Evolutionary conservation across 2,329 filamentous ascomycete species (phyloP).

Genomic region (Nothophaeocryptopus gaeumannii): DNA sequence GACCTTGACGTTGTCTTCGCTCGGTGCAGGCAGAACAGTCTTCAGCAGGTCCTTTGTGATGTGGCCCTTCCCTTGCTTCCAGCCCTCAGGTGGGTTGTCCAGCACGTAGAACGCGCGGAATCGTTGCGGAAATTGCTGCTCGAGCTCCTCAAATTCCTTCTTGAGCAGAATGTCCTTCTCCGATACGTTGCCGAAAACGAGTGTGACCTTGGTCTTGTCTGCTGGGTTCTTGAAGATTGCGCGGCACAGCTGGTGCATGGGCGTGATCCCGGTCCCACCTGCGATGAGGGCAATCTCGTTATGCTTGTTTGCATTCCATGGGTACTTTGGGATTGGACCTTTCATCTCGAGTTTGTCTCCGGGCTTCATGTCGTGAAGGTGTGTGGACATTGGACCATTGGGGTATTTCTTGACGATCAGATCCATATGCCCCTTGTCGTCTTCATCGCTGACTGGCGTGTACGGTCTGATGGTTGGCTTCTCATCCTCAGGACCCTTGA

Average conservation of each 20-base stretch:
- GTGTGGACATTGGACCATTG: conserved; percentile 83
- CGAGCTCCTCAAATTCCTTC: conserved; percentile 77
- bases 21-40: conserved; percentile 89
- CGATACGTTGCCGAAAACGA: conserved; percentile 85
- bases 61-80: conserved; percentile 73
- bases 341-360: conserved; percentile 87
- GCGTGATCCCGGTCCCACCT: conserved; percentile 95
- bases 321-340: conserved; percentile 91
- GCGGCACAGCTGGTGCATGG: conserved; percentile 92
- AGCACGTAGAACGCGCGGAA: conserved; percentile 95
- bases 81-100: conserved; percentile 76
- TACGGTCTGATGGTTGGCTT: conserved; percentile 91
- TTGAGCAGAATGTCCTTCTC: conserved; percentile 92
- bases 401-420: conserved; percentile 91
- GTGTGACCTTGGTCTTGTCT: conserved; percentile 96
- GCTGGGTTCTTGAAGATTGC: conserved; percentile 93
- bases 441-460: conserved; percentile 87
- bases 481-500: conserved; percentile 74
- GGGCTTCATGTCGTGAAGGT: conserved; percentile 78
- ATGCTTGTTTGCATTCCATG: conserved; percentile 89
- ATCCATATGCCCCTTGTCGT: conserved; percentile 74
- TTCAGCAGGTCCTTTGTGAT: conserved; percentile 91
- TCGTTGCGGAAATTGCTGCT: conserved; percentile 91
- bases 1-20: conserved; percentile 87
- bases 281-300: conserved; percentile 80